Conservation (phyloP, 257 asterid genomes). For the Nicotiana otophora region DNA sequence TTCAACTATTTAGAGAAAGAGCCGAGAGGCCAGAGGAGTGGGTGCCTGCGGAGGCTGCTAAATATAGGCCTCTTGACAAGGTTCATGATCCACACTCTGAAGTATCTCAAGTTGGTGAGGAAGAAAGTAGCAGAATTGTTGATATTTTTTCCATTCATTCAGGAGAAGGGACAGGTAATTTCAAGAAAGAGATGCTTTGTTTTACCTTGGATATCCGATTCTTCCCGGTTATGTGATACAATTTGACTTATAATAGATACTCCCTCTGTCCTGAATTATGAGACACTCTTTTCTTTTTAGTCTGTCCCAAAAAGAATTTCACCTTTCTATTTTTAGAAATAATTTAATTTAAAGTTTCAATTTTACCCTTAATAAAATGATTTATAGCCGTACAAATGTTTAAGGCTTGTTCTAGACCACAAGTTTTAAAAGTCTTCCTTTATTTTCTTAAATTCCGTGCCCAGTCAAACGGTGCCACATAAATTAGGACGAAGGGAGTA, state of each 20-base stretch:
- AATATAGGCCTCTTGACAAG: constrained; percentile 17
- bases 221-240: not conserved
- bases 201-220: not conserved
- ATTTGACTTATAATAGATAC: not conserved
- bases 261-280: too few species aligned
- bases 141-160: constrained; percentile 62
- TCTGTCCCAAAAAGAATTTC: too few species aligned
- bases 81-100: constrained; percentile 27
- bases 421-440: too few species aligned
- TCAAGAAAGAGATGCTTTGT: not conserved
- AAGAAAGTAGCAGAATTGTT: constrained; percentile 25
- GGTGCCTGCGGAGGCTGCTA: constrained; percentile 68
- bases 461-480: too few species aligned
- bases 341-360: too few species aligned
- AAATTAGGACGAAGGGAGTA: too few species aligned
- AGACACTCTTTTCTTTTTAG: too few species aligned
- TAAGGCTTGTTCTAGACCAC: too few species aligned
- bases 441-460: too few species aligned
- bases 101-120: constrained; percentile 33
- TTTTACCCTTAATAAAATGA: too few species aligned
- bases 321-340: too few species aligned
- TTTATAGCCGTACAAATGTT: too few species aligned
- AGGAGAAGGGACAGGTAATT: constrained; percentile 30
- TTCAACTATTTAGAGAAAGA: constrained; percentile 42
- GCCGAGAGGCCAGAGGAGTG: constrained; percentile 87